These are phyloP conservation scores for Xylaria sp. DNA, from an alignment of 2,329 filamentous ascomycete species.

Conservation along the genomic window DNA sequence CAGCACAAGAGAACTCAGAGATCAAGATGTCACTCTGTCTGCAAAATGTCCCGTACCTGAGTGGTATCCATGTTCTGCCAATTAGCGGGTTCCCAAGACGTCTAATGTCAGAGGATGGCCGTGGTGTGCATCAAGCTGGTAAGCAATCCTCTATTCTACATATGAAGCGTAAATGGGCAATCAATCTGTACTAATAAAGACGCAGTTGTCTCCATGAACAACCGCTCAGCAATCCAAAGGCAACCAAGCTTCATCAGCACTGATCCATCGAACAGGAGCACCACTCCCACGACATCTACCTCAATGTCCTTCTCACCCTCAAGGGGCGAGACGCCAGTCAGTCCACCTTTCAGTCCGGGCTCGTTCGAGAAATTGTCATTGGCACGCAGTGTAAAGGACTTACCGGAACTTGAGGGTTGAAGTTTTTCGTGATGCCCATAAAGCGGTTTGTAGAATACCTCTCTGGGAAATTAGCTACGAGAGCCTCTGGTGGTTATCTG, in stretches of 20 bases:
- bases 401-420: conserved; percentile 23
- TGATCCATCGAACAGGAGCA: neutral
- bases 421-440: neutral
- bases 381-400: neutral
- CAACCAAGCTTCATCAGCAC: conserved; percentile 6
- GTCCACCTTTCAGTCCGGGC: conserved; percentile 9
- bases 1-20: conserved; percentile 33
- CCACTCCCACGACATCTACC: conserved; percentile 3
- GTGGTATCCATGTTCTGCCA: conserved; percentile 36
- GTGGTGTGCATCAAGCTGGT: conserved; percentile 33
- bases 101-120: conserved; percentile 40
- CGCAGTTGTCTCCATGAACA: conserved; percentile 21
- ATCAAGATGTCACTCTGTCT: conserved; percentile 39
- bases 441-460: neutral
- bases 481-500: neutral
- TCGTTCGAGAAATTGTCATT: conserved; percentile 14
- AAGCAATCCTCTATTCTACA: conserved; percentile 3
- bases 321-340: conserved; percentile 3
- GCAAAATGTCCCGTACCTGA: conserved; percentile 33
- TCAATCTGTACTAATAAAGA: neutral
- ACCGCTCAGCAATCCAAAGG: conserved; percentile 20
- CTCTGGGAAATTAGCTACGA: neutral
- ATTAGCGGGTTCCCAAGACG: conserved; percentile 42
- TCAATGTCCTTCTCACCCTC: conserved; percentile 18
- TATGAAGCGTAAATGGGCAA: neutral